Base-by-base conservation (phyloP, 2,329 filamentous ascomycete genomes). In the Furcasterigmium furcatum region DNA sequence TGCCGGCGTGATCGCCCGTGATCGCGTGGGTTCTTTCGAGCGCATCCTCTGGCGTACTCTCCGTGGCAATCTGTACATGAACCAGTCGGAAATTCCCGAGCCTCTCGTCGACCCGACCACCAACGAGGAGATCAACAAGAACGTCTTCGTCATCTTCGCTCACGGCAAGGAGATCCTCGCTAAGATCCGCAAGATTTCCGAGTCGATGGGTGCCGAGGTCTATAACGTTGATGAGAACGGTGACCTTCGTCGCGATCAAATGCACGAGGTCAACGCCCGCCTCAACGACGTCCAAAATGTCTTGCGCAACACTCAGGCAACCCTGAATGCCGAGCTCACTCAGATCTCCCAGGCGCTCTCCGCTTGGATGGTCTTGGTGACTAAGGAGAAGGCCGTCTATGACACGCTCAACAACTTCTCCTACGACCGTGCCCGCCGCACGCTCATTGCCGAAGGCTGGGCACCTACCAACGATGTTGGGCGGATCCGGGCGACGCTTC, bases 51-150 rank as follows among this genome's bases (percentile, higher is more conserved):
- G 94, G 94, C 84, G 94, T 60, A 96, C 95, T 1, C 82, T 99
- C 35, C 90, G 94, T 66, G 94, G 94, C 59, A 99, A 99, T 68
- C 74, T 99, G 52, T 99, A 97, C 78, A 99, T 99, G 94, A 99
- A 99, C 71, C 95, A 99, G 74, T 92, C 92, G 34, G 94, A 99
- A 76, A 99, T 99, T 51, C 85, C 91, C 8, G 92, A 99, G 65
- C 84, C 89, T 30, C 86, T 99, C 56, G 78, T 96, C 64, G 89
- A 99, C 66, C 92, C 94, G 14, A 80, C 87, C 62, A 96, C 83
- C 72, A 96, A 97, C 65, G 92, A 97, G 70, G 78, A 88, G 53
- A 79, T 95, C 57, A 84, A 87, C 74, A 99, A 99, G 83, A 99
- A 96, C 58, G 94, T 99, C 46, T 99, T 99, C 61, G 92, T 99